Evolutionary conservation across 352 stramenopile genomes (phyloP), one percentile per base, ranked within the genome.

Genomic region (Aphanomyces cochlioides): DNA sequence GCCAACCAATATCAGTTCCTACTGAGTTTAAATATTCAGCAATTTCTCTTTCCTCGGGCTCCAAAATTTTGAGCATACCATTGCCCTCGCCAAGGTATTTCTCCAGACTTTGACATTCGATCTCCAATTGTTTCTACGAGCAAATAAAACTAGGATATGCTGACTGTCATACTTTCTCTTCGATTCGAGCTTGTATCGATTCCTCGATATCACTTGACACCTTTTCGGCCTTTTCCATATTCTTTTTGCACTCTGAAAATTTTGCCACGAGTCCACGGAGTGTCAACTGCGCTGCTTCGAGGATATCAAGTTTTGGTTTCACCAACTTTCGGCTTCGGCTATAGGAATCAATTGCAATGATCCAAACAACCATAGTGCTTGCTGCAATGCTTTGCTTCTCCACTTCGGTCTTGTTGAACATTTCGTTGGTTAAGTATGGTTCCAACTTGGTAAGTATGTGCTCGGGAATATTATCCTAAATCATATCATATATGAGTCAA

Each of bases 351-450:
- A 93, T 87, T 0, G 85, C 84, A 41, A 77, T 74, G 21, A 92
- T 84, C 84, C 85, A 93, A 3, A 85, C 73, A 1, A 90, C 83
- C 82, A 93, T 93, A 38, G 82, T 88, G 43, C 84, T 86, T 8
- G 85, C 85, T 7, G 85, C 85, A 0, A 93, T 77, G 37, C 83
- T 91, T 54, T 93, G 85, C 38, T 86, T 87, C 19, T 89, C 85
- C 10, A 93, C 84, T 69, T 90, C 79, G 73, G 90, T 75, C 8
- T 75, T 75, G n/a, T 77, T 74, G 43, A 93, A 91, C 0, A 78
- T 78, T 1, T 78, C 69, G 40, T 93, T 81, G 5, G 64, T 56
- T 2, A 91, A 78, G 67, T 81, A 93, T 10, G 78, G 77, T 56
- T 87, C 74, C 0, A 93, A 57, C 21, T 80, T 84, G 0, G 57